Base-by-base conservation (phyloP, 768 basidiomycete genomes). In the Russula sp. region DNA sequence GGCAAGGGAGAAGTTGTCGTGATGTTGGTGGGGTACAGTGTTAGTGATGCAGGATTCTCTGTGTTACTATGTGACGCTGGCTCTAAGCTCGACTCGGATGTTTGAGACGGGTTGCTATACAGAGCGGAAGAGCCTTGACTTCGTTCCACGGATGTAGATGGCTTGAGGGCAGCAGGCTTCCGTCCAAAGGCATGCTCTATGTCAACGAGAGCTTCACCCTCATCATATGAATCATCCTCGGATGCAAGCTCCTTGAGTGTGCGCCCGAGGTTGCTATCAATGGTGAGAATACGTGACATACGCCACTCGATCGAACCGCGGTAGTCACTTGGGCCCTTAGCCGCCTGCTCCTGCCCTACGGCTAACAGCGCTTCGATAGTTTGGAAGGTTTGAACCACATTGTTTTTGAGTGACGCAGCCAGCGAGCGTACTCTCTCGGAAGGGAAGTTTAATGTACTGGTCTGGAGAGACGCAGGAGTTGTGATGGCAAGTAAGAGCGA, bases 271-370 rank as follows among this genome's bases (percentile, higher is more conserved):
- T 78, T 79, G 60, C 74, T 78, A 66, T 80, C 80, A 67, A 82
- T 81, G 69, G 79, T 76, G 67, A 87, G 87, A 48, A 86, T 72
- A 16, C 86, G 83, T 16, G 87, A 89, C 76, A 83, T 81, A 22
- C 89, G 79, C 85, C 86, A 86, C 59, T 88, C 86, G 58, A 90
- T 90, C 1, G 88, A 87, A 6, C 82, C 83, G 58, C 78, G 83
- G 72, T 90, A 89, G 61, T 88, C 86, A 56, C 81, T 84, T 70
- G 83, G 81, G 20, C 84, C 82, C 42, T 86, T 74, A 14, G 86
- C 83, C 3, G 82, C 85, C 72, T 91, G 88, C 57, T 88, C 84
- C 59, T 85, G 81, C 5, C 87, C 88, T 18, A 89, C 71, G 0
- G 79, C 73, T 32, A 88, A 72, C 25, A 91, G 75, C 16, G 76